phyloP scores from a whole-genome alignment of 1,139 yeast genomes.

The Wickerhamomyces sp. region DNA sequence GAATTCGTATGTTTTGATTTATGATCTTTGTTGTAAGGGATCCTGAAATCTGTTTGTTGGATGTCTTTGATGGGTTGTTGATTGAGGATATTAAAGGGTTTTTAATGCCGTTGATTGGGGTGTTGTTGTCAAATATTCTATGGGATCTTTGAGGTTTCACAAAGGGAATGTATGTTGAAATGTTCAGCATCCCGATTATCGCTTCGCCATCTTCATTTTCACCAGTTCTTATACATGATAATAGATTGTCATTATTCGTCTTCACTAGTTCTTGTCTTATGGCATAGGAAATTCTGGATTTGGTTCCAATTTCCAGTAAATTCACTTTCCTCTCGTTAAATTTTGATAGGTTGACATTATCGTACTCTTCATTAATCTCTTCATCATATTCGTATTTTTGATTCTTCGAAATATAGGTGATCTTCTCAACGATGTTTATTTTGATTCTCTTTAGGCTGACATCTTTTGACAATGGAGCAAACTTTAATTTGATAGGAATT shows the following conservation, averaged over 20 bases:
- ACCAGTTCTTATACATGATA: conserved; percentile 34
- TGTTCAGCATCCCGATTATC: conserved; percentile 28
- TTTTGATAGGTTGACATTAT: conserved; percentile 14
- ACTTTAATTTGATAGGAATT: conserved; percentile 55
- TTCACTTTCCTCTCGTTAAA: conserved; percentile 50
- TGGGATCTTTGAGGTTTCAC: conserved; percentile 13
- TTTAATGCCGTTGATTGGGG: neutral
- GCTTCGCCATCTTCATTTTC: conserved; percentile 18
- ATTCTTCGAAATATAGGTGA: conserved; percentile 59
- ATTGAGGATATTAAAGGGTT: conserved; percentile 7
- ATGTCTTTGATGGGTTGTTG: neutral
- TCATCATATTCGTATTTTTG: conserved; percentile 53
- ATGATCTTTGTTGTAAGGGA: conserved; percentile 9
- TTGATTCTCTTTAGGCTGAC: conserved; percentile 67
- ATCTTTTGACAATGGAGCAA: conserved; percentile 68
- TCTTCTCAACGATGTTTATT: conserved; percentile 66
- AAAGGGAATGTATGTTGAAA: conserved; percentile 15
- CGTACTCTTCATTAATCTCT: conserved; percentile 36
- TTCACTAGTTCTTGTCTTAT: conserved; percentile 62
- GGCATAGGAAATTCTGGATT: conserved; percentile 36
- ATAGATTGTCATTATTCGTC: conserved; percentile 48
- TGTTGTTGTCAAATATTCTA: conserved; percentile 7
- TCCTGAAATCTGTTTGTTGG: conserved; percentile 5
- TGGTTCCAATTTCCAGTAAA: conserved; percentile 58
- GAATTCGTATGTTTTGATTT: conserved; percentile 12